Evolutionary conservation across 139 green algal species (phyloP).

Genomic region (Picochlorum costavermella): DNA sequence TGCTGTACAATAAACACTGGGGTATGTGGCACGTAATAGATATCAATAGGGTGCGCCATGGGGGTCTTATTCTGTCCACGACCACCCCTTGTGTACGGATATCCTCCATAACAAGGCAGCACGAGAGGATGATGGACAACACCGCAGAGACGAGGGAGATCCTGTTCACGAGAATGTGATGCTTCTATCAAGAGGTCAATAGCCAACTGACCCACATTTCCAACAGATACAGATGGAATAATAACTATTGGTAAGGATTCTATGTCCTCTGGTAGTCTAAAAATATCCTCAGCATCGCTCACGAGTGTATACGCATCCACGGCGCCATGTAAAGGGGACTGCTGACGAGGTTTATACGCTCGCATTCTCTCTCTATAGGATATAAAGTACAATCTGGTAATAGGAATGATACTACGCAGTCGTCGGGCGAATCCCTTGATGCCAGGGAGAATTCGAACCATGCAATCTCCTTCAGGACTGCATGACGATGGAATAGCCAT

Average conservation of each 20-base stretch:
- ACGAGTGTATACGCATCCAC: too few relatives aligned
- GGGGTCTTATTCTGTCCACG: neutral
- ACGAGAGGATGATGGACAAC: slow-evolving; percentile 41
- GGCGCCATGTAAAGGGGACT: too few relatives aligned
- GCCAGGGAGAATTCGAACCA: too few relatives aligned
- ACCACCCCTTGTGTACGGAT: slow-evolving; percentile 25
- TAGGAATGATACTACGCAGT: too few relatives aligned
- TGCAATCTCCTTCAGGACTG: too few relatives aligned
- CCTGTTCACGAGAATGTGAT: slow-evolving; percentile 5
- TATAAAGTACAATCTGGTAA: too few relatives aligned
- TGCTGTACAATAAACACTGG: slow-evolving; percentile 58
- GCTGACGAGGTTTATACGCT: too few relatives aligned
- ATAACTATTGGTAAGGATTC: slow-evolving; percentile 1
- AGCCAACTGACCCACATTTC: slow-evolving; percentile 75
- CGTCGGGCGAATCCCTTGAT: too few relatives aligned
- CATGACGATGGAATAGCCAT: too few relatives aligned
- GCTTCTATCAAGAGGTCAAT: slow-evolving; percentile 55
- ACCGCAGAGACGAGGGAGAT: slow-evolving; percentile 12
- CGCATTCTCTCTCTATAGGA: too few relatives aligned
- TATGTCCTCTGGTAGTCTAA: neutral
- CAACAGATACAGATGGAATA: slow-evolving; percentile 5
- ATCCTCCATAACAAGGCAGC: slow-evolving; percentile 54
- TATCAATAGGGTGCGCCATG: slow-evolving; percentile 36
- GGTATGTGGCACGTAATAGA: slow-evolving; percentile 24
- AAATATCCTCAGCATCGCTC: too few relatives aligned